These are phyloP conservation scores for Coleophoma cylindrospora DNA, from an alignment of 2,329 filamentous ascomycete species.

Conservation along the genomic window DNA sequence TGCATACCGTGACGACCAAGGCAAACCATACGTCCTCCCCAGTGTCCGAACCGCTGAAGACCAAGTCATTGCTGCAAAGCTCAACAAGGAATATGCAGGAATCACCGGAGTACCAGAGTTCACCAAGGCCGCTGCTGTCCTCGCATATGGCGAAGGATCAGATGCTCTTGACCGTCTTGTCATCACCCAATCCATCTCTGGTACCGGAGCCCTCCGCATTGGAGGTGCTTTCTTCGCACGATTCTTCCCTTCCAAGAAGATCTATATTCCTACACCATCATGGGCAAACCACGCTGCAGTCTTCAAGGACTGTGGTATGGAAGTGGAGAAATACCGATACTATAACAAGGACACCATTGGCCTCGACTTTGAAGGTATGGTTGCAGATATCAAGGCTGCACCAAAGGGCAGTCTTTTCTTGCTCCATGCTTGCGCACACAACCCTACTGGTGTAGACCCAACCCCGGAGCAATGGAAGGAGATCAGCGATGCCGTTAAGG, in stretches of 20 bases:
- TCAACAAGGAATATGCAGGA: conserved; percentile 97
- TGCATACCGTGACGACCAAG: conserved; percentile 96
- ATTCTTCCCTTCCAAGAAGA: conserved; percentile 89
- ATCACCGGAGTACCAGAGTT: conserved; percentile 96
- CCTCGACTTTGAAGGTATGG: conserved; percentile 91
- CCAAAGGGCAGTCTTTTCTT: conserved; percentile 85
- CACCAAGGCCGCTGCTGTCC: conserved; percentile 83
- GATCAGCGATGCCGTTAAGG: conserved; percentile 83
- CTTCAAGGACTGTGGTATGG: conserved; percentile 87
- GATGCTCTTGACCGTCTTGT: conserved; percentile 72
- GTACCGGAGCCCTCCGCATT: conserved; percentile 92
- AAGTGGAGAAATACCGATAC: conserved; percentile 95
- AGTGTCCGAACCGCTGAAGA: conserved; percentile 87
- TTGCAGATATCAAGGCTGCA: conserved; percentile 84
- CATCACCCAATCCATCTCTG: conserved; percentile 97
- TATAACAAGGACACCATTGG: conserved; percentile 99
- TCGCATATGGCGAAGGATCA: conserved; percentile 84
- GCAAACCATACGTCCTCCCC: conserved; percentile 96
- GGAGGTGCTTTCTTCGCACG: conserved; percentile 89
- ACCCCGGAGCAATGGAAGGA: conserved; percentile 87
- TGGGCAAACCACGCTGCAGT: conserved; percentile 99
- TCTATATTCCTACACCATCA: conserved; percentile 93
- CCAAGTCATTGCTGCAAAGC: conserved; percentile 68
- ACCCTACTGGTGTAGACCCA: conserved; percentile 94
- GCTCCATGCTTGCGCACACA: conserved; percentile 96